Evolutionary conservation across 2,329 filamentous ascomycete genomes (phyloP), one percentile per base, ranked within the genome.

Genomic region (Pleomassaria siparia): DNA sequence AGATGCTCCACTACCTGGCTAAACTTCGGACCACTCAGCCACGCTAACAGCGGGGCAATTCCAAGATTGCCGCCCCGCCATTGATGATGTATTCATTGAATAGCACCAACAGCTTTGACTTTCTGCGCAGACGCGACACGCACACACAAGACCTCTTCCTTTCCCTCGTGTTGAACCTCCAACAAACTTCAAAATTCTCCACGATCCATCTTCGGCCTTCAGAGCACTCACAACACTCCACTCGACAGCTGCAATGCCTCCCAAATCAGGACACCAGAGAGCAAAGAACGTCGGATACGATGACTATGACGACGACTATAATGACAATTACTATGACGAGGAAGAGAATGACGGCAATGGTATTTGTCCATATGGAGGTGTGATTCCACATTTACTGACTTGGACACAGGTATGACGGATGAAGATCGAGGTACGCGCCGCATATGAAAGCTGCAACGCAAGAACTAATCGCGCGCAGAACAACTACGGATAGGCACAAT

Each of bases 401-500:
- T n/a, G 40, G 3, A 4, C 4, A 20, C 25, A 51, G 50, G 40
- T 35, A 64, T 62, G 54, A 60, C 62, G 3, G 63, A 60, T 13
- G 63, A 66, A 25, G 67, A 55, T 44, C 50, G 43, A 46, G 43
- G 54, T 40, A 49, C 33, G 39, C 11, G 7, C 13, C 21, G 6
- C 33, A n/a, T 37, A 8, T 7, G n/a, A 37, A n/a, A 5, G 13
- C 7, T 32, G 9, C 29, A 7, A 30, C 45, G 15, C 25, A 26
- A 12, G 7, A 39, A 21, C 47, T 53, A 28, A 48, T 20, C 16
- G 44, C 22, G 64, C 49, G 56, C 64, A 67, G 70, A 73, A 67
- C 74, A 80, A 51, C 81, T 95, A 80, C 78, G 80, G 30, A 71
- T 81, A 30, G 86, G 85, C 42, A 89, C 86, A 1, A 75, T 79